Evolutionary conservation across 495 filamentous ascomycete species (phyloP), one percentile per base, ranked within the genome.

Genomic region (Aspergillus cavernicola): DNA sequence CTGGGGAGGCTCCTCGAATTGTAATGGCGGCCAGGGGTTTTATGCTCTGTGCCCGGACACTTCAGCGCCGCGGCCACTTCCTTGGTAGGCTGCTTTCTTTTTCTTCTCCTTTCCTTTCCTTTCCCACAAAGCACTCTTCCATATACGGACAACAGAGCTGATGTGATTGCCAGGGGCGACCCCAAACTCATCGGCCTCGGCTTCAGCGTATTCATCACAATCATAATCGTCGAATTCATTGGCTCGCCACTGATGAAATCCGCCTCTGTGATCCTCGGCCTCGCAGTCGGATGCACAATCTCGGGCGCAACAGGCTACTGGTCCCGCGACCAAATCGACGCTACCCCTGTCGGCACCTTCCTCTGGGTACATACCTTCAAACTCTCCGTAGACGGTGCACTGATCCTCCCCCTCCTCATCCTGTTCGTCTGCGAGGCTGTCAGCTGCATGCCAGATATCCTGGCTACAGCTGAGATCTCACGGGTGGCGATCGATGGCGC

Each of bases 311-410:
- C 78, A 29, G 87, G 87, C 20, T 93, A 95, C 69, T 93, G 92
- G 61, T 82, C 85, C 49, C 70, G 74, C 9, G 65, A 68, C 16
- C 74, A 78, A 38, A 90, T 93, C 64, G 77, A 86, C 55, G 61
- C 72, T 29, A 63, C 80, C 16, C 87, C 89, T 0, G 85, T 80
- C 1, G 87, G 68, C 0, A 87, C 83, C n/a, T 93, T 95, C 69
- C 81, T 95, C 69, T 95, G 89, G 89, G 85, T 89, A 13, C 76
- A 89, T 39, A 92, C 87, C 0, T 95, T 92, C 73, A 80, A 80
- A 52, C 75, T 95, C 2, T 77, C 73, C n/a, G 75, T 92, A 22
- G 92, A 95, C 60, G 85, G 80, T 0, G 87, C 89, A 8, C 74
- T 93, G 13, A 85, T 90, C 3, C 68, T 92, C 2, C 89, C 89